Conservation (phyloP, 2,329 filamentous ascomycete genomes). For the Fusarium succisae region DNA sequence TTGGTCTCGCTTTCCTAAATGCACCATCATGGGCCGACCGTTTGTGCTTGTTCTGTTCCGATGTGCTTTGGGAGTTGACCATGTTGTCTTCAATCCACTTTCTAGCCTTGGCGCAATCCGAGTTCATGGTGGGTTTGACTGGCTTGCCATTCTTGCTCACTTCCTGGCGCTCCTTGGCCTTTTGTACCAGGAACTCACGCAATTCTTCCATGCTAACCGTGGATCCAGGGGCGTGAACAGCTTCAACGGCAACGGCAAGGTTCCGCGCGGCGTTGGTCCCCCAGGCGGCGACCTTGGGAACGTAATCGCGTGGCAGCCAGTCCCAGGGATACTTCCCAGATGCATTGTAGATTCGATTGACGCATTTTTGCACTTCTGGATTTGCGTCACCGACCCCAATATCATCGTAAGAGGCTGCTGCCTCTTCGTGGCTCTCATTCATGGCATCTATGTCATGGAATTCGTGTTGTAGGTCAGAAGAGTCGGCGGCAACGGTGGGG, state of each 20-base stretch:
- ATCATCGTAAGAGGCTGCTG: not conserved
- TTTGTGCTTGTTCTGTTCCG: not conserved
- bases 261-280: not conserved
- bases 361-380: not conserved
- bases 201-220: not conserved
- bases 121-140: not conserved
- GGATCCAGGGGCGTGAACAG: not conserved
- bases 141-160: not conserved
- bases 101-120: not conserved
- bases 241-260: not conserved
- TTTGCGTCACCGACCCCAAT: not conserved
- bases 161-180: too few species aligned
- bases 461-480: not conserved
- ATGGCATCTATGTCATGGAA: not conserved
- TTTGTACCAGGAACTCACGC: not conserved
- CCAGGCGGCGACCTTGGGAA: not conserved
- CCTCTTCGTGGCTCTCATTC: not conserved
- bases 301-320: not conserved
- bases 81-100: not conserved
- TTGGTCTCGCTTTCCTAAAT: not conserved
- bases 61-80: not conserved
- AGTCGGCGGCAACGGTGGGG: not conserved
- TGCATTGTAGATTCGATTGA: not conserved
- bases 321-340: not conserved
- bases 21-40: fast-evolving